These are phyloP conservation scores for Plenodomus tracheiphilus DNA, from an alignment of 2,329 filamentous ascomycete species.

Conservation along the genomic window DNA sequence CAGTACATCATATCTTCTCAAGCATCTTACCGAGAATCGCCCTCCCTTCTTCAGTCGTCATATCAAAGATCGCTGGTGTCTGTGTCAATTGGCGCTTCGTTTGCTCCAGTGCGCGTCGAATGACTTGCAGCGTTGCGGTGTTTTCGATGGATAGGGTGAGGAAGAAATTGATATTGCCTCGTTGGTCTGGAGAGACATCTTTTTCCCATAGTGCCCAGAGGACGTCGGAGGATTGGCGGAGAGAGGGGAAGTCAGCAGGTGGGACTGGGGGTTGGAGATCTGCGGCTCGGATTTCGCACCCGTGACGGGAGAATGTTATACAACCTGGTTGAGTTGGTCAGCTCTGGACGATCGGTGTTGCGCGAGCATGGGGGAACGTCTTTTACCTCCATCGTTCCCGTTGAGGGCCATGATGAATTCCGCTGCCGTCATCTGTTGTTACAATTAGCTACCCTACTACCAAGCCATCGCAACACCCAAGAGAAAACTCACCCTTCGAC, in stretches of 20 bases:
- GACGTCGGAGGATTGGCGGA: background rate
- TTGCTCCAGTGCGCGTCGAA: background rate
- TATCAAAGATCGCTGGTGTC: background rate
- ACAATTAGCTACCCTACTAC: no score
- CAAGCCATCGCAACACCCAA: background rate
- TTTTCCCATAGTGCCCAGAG: slow-evolving; percentile 2
- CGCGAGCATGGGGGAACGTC: no score
- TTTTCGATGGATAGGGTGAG: slow-evolving; percentile 1
- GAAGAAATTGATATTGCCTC: slow-evolving; percentile 3
- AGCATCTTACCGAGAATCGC: background rate
- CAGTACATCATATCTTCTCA: no score
- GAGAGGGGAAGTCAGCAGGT: background rate
- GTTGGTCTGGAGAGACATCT: background rate
- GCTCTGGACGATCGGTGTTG: background rate
- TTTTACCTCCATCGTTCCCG: background rate
- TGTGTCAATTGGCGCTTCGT: background rate
- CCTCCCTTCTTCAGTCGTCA: background rate
- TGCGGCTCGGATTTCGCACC: background rate
- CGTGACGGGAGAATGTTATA: background rate
- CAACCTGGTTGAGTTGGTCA: background rate
- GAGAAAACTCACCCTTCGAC: background rate
- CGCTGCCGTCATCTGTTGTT: background rate
- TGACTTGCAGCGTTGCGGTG: background rate
- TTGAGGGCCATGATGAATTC: background rate
- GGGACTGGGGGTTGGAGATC: background rate